Conservation (phyloP, 108 stramenopile genomes). For the Skeletonema tropicum region DNA sequence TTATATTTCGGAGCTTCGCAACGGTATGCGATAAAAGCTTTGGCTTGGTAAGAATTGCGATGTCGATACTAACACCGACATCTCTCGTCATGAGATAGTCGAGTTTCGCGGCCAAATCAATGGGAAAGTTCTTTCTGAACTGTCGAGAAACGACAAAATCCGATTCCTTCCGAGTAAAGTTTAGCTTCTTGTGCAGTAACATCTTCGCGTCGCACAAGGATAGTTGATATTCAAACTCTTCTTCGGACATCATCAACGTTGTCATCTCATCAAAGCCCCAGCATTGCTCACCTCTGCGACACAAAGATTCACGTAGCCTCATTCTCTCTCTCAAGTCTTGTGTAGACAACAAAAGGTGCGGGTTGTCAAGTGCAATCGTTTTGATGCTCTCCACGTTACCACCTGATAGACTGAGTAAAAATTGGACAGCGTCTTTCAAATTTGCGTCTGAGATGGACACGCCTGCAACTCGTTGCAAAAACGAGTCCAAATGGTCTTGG, state of each 20-base stretch:
- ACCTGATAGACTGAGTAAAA: not conserved
- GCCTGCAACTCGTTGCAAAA: not conserved
- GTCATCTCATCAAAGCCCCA: not conserved
- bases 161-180: not conserved
- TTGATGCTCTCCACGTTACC: not conserved
- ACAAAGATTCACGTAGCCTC: not conserved
- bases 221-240: not conserved
- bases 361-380: not conserved
- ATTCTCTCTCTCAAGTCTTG: not conserved
- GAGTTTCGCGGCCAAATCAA: not conserved
- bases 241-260: not conserved
- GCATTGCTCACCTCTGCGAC: conserved; percentile 4
- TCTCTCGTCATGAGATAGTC: not conserved
- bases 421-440: not conserved
- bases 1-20: not conserved
- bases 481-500: not conserved
- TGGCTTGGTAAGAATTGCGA: conserved; percentile 1
- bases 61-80: not conserved
- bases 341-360: not conserved
- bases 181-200: not conserved
- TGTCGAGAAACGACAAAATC: not conserved
- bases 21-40: conserved; percentile 7
- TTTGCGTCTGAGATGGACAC: not conserved
- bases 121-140: not conserved
- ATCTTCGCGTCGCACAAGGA: not conserved